Conservation (phyloP, 2,329 filamentous ascomycete species). For the Mollisia scopiformis region DNA sequence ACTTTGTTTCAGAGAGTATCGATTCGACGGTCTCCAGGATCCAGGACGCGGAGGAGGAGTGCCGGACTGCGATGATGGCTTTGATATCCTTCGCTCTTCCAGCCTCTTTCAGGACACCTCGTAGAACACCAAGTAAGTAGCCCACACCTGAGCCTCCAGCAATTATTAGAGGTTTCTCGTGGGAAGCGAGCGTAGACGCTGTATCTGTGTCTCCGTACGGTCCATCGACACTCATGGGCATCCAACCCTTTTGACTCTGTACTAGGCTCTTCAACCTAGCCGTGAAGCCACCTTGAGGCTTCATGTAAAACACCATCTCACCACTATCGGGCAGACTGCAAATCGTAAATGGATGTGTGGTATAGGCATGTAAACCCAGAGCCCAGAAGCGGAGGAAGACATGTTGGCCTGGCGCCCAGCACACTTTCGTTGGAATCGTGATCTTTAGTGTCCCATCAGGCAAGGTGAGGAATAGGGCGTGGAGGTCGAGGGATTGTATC, state of each 20-base stretch:
- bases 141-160: conserved; percentile 18
- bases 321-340: conserved; percentile 60
- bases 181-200: background rate
- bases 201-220: conserved; percentile 15
- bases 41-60: background rate
- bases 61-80: background rate
- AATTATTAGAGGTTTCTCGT: conserved; percentile 14
- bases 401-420: conserved; percentile 90
- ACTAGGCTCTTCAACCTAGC: conserved; percentile 1
- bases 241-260: background rate
- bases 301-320: conserved; percentile 19
- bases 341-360: conserved; percentile 90
- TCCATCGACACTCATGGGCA: conserved; percentile 19
- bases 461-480: conserved; percentile 39
- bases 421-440: conserved; percentile 78
- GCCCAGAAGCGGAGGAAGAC: conserved; percentile 89
- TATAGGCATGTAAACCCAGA: conserved; percentile 71
- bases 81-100: background rate
- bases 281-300: conserved; percentile 11
- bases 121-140: conserved; percentile 15
- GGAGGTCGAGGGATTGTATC: conserved; percentile 81
- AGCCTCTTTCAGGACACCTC: background rate
- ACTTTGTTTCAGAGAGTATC: background rate
- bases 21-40: background rate
- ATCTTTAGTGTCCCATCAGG: conserved; percentile 51